These are phyloP conservation scores for Colletotrichum sp. DNA, from an alignment of 2,329 filamentous ascomycete species.

Conservation along the genomic window DNA sequence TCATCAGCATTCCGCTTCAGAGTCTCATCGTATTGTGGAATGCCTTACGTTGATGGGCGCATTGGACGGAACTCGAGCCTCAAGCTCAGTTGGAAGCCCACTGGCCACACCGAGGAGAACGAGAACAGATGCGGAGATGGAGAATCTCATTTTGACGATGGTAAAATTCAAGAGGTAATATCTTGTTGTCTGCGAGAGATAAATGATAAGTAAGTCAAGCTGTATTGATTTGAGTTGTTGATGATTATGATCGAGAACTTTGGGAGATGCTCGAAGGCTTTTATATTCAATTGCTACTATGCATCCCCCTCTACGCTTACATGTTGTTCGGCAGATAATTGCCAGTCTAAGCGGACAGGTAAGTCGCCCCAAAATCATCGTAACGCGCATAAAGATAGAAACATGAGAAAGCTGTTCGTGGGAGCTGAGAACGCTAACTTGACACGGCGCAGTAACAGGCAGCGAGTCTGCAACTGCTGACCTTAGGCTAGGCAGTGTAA, in stretches of 20 bases:
- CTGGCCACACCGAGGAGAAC: background rate
- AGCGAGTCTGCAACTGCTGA: background rate
- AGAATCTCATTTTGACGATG: background rate
- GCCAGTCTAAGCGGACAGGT: fast-evolving
- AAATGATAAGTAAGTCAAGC: background rate
- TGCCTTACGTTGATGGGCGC: background rate
- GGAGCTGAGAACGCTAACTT: fast-evolving
- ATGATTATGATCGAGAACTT: background rate
- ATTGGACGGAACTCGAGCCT: background rate
- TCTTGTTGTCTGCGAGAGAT: background rate
- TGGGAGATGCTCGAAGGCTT: background rate
- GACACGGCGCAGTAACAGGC: background rate
- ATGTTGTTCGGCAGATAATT: fast-evolving
- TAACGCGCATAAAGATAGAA: background rate
- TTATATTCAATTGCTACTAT: background rate
- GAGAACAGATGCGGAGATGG: background rate
- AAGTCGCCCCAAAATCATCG: background rate
- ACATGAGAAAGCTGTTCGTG: background rate
- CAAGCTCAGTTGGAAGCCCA: background rate
- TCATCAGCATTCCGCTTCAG: background rate
- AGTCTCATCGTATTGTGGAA: background rate
- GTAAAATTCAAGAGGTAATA: background rate
- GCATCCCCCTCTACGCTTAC: background rate
- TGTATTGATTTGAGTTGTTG: background rate
- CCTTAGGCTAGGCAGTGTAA: background rate